Evolutionary conservation across 805 yeast species (phyloP), one percentile per base, ranked within the genome.

Genomic region (Saturnispora besseyi): DNA sequence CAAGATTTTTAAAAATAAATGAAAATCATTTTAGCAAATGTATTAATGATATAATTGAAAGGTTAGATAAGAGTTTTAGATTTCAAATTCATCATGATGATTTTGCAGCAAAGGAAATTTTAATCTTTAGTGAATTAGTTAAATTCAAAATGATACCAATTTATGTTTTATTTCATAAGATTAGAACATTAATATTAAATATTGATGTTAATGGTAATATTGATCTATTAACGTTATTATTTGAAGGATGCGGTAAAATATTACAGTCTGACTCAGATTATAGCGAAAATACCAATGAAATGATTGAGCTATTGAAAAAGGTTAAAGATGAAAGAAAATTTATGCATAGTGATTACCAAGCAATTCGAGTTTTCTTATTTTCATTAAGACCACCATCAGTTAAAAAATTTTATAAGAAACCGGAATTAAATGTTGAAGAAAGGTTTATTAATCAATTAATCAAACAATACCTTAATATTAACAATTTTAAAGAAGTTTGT

Each of bases 71-170:
- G 41, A 79, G 81, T 1, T 76, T 85, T 54, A 72, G 86, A 55
- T 73, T 76, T 18, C 87, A 81, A 59, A 70, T 84, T 38, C 76
- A 75, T 52, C 74, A 78, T 32, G 73, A 69, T 48, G 67, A 66
- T 18, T 63, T 82, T 45, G 78, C 78, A 54, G 77, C 80, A 55
- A 75, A 72, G 55, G 78, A 75, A 55, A 74, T 86, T 34, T 71
- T 74, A 22, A 83, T 85, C 56, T 81, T 86, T 55, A 69, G 80
- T 45, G 96, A 90, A 59, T 69, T 89, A 67, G 77, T 84, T 31
- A 87, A 86, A 60, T 89, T 89, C 62, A 79, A 76, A 56, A 63
- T 88, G 53, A 71, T 88, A 13, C 91, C 95, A 0, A 68, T 73
- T n/a, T 82, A 80, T 62, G 72, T 82, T 51, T 70, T 82, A 11